A percentile compares a stretch with the other conserved stretches of the same genome.
Evolutionary conservation across 805 yeast species (phyloP).

Genomic region (Wickerhamiella kurtzmanii): DNA sequence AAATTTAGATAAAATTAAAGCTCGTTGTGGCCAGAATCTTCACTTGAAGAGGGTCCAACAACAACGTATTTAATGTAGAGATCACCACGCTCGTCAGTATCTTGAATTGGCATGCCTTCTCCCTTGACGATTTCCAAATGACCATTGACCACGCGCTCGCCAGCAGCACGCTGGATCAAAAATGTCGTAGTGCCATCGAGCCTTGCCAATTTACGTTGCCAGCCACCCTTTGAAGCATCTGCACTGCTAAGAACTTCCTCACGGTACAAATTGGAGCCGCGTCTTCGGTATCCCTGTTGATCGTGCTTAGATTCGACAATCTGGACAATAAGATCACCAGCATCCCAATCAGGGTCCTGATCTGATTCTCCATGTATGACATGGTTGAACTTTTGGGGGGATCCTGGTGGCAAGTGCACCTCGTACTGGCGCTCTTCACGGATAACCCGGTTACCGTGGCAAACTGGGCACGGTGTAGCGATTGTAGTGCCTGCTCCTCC

Average conservation of each 20-base stretch:
- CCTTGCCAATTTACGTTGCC: conserved; percentile 56
- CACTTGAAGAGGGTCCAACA: conserved; percentile 19
- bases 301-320: conserved; percentile 38
- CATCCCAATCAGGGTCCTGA: conserved; percentile 62
- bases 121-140: conserved; percentile 59
- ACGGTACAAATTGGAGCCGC: conserved; percentile 60
- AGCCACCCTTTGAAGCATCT: conserved; percentile 69
- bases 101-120: conserved; percentile 71
- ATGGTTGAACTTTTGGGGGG: conserved; percentile 44
- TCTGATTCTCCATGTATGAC: conserved; percentile 67
- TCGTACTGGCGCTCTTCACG: conserved; percentile 43
- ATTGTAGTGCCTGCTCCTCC: conserved; percentile 62
- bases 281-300: conserved; percentile 76
- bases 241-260: conserved; percentile 60
- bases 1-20: background rate
- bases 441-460: conserved; percentile 58
- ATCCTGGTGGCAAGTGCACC: conserved; percentile 58
- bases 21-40: conserved; percentile 2
- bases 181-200: conserved; percentile 46
- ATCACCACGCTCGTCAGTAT: conserved; percentile 35
- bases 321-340: conserved; percentile 66
- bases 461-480: conserved; percentile 47
- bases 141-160: conserved; percentile 46
- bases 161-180: conserved; percentile 37
- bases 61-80: conserved; percentile 35